Percentiles rank a stretch among this genome's conserved stretches.
Evolutionary conservation across 1,284 basidiomycete species (phyloP).

Genomic region (Peniophora sp.): DNA sequence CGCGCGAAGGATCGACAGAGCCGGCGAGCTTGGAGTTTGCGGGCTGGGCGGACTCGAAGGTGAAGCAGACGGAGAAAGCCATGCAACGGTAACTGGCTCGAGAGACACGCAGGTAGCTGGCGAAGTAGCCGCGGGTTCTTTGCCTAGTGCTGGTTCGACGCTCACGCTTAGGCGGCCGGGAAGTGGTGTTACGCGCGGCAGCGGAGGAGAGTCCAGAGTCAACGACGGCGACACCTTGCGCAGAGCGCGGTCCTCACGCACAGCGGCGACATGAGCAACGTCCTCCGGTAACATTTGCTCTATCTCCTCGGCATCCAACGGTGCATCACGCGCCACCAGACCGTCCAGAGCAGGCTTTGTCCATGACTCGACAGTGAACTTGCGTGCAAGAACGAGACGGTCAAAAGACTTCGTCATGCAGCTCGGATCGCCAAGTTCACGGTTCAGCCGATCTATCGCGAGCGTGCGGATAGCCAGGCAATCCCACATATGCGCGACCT

Average conservation of each 20-base stretch:
- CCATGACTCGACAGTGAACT: not conserved
- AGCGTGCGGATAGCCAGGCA: not conserved
- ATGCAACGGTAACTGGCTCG: no score
- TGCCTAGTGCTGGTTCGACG: no score
- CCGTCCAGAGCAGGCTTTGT: not conserved
- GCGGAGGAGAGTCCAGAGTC: no score
- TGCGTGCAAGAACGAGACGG: not conserved
- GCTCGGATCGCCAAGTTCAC: not conserved
- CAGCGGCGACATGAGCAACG: not conserved
- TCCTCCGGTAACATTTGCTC: not conserved
- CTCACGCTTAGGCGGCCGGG: no score
- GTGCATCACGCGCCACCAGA: not conserved
- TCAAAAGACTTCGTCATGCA: not conserved
- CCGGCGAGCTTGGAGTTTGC: no score
- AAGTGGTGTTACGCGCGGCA: no score
- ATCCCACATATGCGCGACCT: not conserved
- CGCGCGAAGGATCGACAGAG: no score
- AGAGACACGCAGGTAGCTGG: no score
- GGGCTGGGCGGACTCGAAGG: no score
- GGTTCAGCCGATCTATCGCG: not conserved
- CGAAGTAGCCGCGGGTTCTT: no score
- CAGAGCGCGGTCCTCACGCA: not conserved
- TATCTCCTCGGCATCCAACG: not conserved
- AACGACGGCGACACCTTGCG: no score
- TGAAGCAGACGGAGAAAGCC: no score